Evolutionary conservation across 2,329 filamentous ascomycete genomes (phyloP).

Genomic region (Alternaria ethzedia): DNA sequence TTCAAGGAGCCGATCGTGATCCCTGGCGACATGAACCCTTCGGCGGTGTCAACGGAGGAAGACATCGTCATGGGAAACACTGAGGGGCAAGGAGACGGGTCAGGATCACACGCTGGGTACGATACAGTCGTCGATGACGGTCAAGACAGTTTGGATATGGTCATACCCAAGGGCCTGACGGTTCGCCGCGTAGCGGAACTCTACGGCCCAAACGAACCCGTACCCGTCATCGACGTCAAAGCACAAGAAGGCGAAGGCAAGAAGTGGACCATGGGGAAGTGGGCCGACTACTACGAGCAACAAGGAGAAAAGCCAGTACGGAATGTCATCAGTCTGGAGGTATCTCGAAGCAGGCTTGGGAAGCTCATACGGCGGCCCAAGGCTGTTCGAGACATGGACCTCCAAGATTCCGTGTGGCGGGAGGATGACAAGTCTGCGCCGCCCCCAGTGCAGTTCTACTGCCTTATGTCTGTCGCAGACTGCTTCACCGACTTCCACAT

Average conservation of each 20-base stretch:
- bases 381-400: slow-evolving; percentile 68
- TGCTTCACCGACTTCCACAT: slow-evolving; percentile 77
- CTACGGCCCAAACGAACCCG: slow-evolving; percentile 66
- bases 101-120: slow-evolving; percentile 52
- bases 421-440: slow-evolving; percentile 62
- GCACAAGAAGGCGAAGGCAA: slow-evolving; percentile 70
- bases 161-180: slow-evolving; percentile 68
- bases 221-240: slow-evolving; percentile 74
- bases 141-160: slow-evolving; percentile 71
- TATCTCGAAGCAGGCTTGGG: slow-evolving; percentile 68
- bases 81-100: slow-evolving; percentile 20
- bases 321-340: slow-evolving; percentile 73
- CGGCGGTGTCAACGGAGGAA: slow-evolving; percentile 26
- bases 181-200: slow-evolving; percentile 69
- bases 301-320: slow-evolving; percentile 66
- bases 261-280: slow-evolving; percentile 69
- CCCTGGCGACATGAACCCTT: slow-evolving; percentile 66
- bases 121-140: slow-evolving; percentile 63
- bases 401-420: slow-evolving; percentile 63
- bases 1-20: slow-evolving; percentile 73
- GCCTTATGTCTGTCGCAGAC: slow-evolving; percentile 73
- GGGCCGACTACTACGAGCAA: slow-evolving; percentile 72
- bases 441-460: slow-evolving; percentile 72
- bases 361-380: slow-evolving; percentile 67
- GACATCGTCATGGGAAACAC: slow-evolving; percentile 22